These are phyloP conservation scores for Globisporangium spinosum DNA, from an alignment of 352 stramenopile species.

Conservation along the genomic window DNA sequence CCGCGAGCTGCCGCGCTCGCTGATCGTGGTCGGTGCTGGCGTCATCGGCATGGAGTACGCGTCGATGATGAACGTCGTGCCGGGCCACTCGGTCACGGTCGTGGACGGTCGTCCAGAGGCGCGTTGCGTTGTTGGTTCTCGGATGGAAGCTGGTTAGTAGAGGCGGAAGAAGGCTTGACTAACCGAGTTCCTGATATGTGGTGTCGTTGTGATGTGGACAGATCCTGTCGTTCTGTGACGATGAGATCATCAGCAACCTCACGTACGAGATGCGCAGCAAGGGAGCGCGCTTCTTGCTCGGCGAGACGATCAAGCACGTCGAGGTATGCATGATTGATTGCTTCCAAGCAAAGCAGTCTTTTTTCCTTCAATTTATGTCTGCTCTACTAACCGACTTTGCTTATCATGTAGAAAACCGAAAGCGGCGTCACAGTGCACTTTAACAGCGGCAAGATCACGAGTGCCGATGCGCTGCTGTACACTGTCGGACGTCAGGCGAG, in stretches of 20 bases:
- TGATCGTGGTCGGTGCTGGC: conserved; percentile 80
- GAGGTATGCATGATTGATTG: conserved; percentile 30
- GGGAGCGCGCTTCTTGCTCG: conserved; percentile 79
- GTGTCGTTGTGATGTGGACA: not conserved
- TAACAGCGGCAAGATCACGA: conserved; percentile 66
- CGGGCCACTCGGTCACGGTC: conserved; percentile 83
- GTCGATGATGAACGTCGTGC: conserved; percentile 88
- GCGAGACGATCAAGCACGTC: conserved; percentile 72
- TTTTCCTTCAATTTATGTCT: not conserved
- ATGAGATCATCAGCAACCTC: conserved; percentile 84
- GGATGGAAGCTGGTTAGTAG: not conserved
- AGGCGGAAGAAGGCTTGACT: not conserved
- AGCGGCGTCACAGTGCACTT: conserved; percentile 70
- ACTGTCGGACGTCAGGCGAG: conserved; percentile 66
- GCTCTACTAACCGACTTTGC: not conserved
- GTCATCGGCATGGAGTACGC: conserved; percentile 92
- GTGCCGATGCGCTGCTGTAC: conserved; percentile 77
- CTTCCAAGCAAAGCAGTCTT: too few species aligned
- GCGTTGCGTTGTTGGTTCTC: not conserved
- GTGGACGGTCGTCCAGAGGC: conserved; percentile 69
- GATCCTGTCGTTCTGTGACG: conserved; percentile 83
- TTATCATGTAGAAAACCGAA: conserved; percentile 32
- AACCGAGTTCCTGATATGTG: not conserved
- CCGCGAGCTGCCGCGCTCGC: conserved; percentile 59
- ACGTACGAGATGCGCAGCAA: conserved; percentile 90